Base-by-base conservation (phyloP, 1,284 basidiomycete genomes). In the Leccinum subrobustum region DNA sequence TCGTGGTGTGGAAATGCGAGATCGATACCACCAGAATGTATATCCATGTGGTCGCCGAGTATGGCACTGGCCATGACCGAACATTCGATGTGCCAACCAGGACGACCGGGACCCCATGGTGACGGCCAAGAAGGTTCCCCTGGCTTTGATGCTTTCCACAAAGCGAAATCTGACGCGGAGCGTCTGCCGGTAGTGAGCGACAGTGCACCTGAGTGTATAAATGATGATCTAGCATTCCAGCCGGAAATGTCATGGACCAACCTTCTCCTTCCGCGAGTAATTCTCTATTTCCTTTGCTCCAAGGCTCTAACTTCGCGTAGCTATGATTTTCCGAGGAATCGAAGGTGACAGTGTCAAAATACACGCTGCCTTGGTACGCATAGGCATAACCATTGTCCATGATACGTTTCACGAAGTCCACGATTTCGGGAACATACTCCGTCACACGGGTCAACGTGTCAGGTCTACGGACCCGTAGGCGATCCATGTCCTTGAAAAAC, bases 71-170 rank as follows among this genome's bases (percentile, higher is more conserved):
- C 96, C 97, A 99, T 99, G 52, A 98, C 97, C 9, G 94, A 96
- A 79, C 97, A 99, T 75, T 99, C 97, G 61, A 99, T 99, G 75
- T 99, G 97, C 97, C 97, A 99, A 9, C 97, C 97, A 1, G 97
- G 97, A 59, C 97, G 85, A n/a, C 97, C 97, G 42, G 83, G 81
- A 29, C 97, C 97, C 97, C 97, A 99, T 6, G 94, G 91, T 8
- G 95, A 98, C 0, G 89, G 86, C 97, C 97, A 99, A 3, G 89
- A 89, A 2, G 97, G 97, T 76, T 99, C 97, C n/a, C 97, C 97
- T 1, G 95, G 88, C 77, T 97, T 98, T 33, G 94, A 95, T 3
- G 93, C 88, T 78, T 99, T 99, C 97, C 97, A 99, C 12, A 99
- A 80, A 6, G 97, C 97, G 76, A 99, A 99, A 78, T 99, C 96